Evolutionary conservation across 1,139 yeast genomes (phyloP), one percentile per base, ranked within the genome.

Genomic region (Yamadazyma trypodendri): DNA sequence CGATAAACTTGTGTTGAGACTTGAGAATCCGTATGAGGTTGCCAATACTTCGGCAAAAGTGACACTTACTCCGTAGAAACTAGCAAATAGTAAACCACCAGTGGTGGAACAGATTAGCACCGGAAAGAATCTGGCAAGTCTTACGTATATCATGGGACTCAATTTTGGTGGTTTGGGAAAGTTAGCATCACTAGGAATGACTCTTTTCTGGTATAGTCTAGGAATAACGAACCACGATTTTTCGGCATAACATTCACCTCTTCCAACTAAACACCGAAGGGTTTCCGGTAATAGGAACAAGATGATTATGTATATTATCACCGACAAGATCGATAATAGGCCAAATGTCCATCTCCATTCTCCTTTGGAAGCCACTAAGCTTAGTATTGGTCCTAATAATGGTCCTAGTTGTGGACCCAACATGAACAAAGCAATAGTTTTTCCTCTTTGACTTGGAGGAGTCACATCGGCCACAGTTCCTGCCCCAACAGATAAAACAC

Each of bases 371-470:
- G 70, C 58, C 50, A 60, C 49, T 2, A 69, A 60, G 17, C 78
- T 68, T 15, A 77, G 49, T 8, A 77, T 56, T 0, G 82, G 83
- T 0, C 82, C 84, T 11, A 77, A 34, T 2, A 77, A 63, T 1
- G 84, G 83, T 0, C 83, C 84, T 42, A 76, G 48, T 44, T 77
- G 81, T 0, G 83, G 83, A 0, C 84, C 84, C 51, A 77, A 49
- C 80, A 78, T 76, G 41, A 75, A 77, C 40, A 70, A 65, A 0
- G 80, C 72, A 18, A 77, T 72, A 1, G 72, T 72, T 38, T 64
- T 72, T 0, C 74, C 83, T 45, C 83, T 58, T 32, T 63, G 45
- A 38, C 61, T 64, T 2, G 80, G 79, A 21, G 69, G 68, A 5
- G 66, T 58, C 6, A 75, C 56, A 52, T 77, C 83, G 4, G 79